phyloP scores from a whole-genome alignment of 2,329 filamentous ascomycete genomes.

The Xylariales sp. region DNA sequence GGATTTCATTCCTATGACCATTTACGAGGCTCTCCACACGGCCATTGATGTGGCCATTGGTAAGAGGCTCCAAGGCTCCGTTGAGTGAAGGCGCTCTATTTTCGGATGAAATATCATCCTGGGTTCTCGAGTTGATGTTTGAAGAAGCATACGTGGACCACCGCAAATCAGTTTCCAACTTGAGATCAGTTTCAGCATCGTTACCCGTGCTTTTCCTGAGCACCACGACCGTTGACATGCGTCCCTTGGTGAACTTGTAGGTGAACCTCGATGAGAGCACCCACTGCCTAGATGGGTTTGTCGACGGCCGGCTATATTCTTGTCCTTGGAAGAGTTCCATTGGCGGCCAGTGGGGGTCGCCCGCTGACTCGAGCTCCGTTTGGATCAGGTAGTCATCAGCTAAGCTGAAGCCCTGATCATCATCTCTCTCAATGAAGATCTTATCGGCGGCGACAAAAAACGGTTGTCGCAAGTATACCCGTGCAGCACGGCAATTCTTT shows the following conservation, averaged over 20 bases:
- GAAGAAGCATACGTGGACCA: slow-evolving; percentile 22
- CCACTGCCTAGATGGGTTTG: slow-evolving; percentile 21
- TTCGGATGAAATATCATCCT: slow-evolving; percentile 37
- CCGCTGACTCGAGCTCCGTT: slow-evolving; percentile 48
- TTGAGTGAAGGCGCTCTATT: slow-evolving; percentile 37
- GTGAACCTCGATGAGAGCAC: slow-evolving; percentile 19
- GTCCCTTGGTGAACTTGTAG: slow-evolving; percentile 24
- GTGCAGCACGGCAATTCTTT: slow-evolving; percentile 40
- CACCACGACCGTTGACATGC: slow-evolving; percentile 17
- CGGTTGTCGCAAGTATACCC: slow-evolving; percentile 42
- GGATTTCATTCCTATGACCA: slow-evolving; percentile 15
- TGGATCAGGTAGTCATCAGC: slow-evolving; percentile 45
- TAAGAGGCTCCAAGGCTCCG: slow-evolving; percentile 24
- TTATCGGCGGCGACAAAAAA: slow-evolving; percentile 50
- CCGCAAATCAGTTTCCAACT: slow-evolving; percentile 25
- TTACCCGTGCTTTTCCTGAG: slow-evolving; percentile 19
- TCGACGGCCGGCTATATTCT: slow-evolving; percentile 19
- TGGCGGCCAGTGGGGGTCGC: slow-evolving; percentile 49
- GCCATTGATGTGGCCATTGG: slow-evolving; percentile 27
- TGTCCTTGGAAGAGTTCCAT: slow-evolving; percentile 30
- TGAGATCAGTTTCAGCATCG: slow-evolving; percentile 16
- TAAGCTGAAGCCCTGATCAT: slow-evolving; percentile 42
- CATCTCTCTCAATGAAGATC: slow-evolving; percentile 43
- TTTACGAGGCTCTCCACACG: slow-evolving; percentile 16
- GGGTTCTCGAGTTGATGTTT: slow-evolving; percentile 13